These are phyloP conservation scores for Microsporum canis DNA, from an alignment of 2,329 filamentous ascomycete species.

Conservation along the genomic window DNA sequence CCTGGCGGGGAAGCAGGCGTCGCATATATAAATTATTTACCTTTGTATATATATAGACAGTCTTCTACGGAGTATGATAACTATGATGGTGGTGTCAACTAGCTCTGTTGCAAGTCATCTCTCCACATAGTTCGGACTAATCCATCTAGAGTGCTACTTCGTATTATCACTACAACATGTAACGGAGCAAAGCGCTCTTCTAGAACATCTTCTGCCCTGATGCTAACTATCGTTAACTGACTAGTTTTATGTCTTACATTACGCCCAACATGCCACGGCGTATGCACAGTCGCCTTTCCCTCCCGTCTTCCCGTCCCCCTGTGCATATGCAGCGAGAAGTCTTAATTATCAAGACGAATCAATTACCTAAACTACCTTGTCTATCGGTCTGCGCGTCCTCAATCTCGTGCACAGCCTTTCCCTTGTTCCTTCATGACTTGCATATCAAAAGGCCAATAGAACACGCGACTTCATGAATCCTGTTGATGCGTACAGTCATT, in stretches of 20 bases:
- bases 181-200: neutral
- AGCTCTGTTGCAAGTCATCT: too few species aligned
- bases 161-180: too few species aligned
- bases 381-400: neutral
- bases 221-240: too few species aligned
- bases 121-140: too few species aligned
- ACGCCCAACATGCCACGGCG: neutral
- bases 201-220: neutral
- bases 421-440: neutral
- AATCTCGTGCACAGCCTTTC: neutral
- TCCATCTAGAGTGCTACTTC: too few species aligned
- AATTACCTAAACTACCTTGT: neutral
- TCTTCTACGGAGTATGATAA: too few species aligned
- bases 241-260: too few species aligned
- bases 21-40: too few species aligned
- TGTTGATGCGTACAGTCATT: neutral
- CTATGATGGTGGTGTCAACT: too few species aligned
- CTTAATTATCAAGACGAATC: neutral
- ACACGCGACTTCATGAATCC: neutral
- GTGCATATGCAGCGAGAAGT: neutral
- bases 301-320: neutral
- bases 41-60: too few species aligned
- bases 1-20: too few species aligned
- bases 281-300: neutral
- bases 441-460: neutral